Percentiles rank a stretch among this genome's conserved stretches.
Evolutionary conservation across 768 basidiomycete genomes (phyloP).

Genomic region (Auriculariales sp.): DNA sequence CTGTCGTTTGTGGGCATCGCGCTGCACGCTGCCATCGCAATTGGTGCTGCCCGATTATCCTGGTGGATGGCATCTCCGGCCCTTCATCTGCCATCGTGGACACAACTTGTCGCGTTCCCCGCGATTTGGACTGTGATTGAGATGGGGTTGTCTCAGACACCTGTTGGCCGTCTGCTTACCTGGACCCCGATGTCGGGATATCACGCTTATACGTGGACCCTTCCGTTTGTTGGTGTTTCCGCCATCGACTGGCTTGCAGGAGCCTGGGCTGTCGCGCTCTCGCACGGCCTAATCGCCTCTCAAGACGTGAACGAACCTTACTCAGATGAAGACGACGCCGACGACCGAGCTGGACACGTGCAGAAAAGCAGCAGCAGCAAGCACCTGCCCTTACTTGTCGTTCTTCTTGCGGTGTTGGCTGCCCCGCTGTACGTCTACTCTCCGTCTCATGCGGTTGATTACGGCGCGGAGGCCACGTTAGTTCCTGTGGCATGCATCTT

Average conservation of each 20-base stretch:
- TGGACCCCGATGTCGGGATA: constrained; percentile 50
- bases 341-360: constrained; percentile 3
- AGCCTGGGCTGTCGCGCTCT: constrained; percentile 58
- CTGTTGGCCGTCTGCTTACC: constrained; percentile 53
- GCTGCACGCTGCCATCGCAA: constrained; percentile 24
- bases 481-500: constrained; percentile 54
- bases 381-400: constrained; percentile 25
- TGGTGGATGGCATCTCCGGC: constrained; percentile 22
- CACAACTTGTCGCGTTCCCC: constrained; percentile 46
- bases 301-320: constrained; percentile 33
- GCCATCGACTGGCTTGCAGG: constrained; percentile 61
- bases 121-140: constrained; percentile 53
- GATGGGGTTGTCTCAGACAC: constrained; percentile 36
- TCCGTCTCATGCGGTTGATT: constrained; percentile 23
- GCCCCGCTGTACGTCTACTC: constrained; percentile 40
- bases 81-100: constrained; percentile 17
- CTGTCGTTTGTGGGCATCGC: constrained; percentile 34
- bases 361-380: constrained; percentile 24
- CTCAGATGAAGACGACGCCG: constrained; percentile 9
- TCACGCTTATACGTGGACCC: constrained; percentile 50
- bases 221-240: constrained; percentile 38
- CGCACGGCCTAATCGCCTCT: constrained; percentile 23
- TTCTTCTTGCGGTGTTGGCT: constrained; percentile 14
- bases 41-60: constrained; percentile 16
- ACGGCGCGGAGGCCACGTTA: constrained; percentile 26